Percentiles rank a stretch among this genome's conserved stretches.
Evolutionary conservation across 768 basidiomycete genomes (phyloP).

Genomic region (Collybia sordida): DNA sequence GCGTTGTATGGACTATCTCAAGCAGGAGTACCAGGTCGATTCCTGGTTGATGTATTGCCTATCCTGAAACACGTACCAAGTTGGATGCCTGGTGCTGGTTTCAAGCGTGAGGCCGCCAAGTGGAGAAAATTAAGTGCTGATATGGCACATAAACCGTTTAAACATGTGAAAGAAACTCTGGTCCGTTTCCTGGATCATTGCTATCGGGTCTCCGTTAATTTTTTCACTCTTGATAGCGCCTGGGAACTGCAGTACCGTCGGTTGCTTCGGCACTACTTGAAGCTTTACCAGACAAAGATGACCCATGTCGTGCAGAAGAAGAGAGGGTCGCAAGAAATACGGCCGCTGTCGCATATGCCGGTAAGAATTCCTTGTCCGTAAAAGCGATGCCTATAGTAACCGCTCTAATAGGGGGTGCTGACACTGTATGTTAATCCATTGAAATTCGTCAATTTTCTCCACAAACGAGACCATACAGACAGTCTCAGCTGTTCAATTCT

Average conservation of each 20-base stretch:
- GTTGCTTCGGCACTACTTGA: slow-evolving; percentile 11
- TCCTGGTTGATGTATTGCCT: slow-evolving; percentile 14
- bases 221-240: slow-evolving; percentile 4
- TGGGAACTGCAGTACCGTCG: slow-evolving; percentile 14
- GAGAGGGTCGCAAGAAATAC: slow-evolving; percentile 14
- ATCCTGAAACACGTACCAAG: neutral
- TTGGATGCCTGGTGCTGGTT: slow-evolving; percentile 6
- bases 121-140: slow-evolving; percentile 13
- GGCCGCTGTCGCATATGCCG: slow-evolving; percentile 8
- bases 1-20: slow-evolving; percentile 13
- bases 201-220: neutral
- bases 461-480: neutral
- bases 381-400: neutral
- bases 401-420: slow-evolving; percentile 2
- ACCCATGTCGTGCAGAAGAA: slow-evolving; percentile 7
- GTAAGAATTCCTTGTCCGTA: neutral
- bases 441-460: neutral
- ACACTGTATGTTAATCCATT: slow-evolving; percentile 1
- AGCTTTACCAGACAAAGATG: slow-evolving; percentile 7
- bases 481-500: neutral
- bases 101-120: slow-evolving; percentile 10
- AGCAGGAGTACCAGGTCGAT: slow-evolving; percentile 13
- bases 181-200: neutral
- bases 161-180: slow-evolving; percentile 13
- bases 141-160: slow-evolving; percentile 14